Percentiles rank a stretch among this genome's conserved stretches.
These are phyloP conservation scores for Pelargonium australe DNA, from an alignment of 441 rosid genomes.

Conservation along the genomic window DNA sequence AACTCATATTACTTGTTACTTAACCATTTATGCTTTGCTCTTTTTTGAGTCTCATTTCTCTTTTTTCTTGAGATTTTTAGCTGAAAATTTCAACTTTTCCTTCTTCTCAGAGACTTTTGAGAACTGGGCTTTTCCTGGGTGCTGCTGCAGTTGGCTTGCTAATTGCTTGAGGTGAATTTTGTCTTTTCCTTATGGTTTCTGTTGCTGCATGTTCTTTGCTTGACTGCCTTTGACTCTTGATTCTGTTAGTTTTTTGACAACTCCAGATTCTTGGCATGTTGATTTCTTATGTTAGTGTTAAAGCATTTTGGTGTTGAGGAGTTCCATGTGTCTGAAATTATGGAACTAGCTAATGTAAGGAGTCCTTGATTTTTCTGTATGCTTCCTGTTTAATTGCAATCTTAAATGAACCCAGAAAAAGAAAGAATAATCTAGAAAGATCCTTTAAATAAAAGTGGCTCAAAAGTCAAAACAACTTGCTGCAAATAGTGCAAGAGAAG, in stretches of 20 bases:
- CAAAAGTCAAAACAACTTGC: background rate
- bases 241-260: background rate
- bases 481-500: background rate
- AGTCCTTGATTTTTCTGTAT: background rate
- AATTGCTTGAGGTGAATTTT: conserved; percentile 4
- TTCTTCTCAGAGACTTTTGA: background rate
- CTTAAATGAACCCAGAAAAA: conserved; percentile 2
- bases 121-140: conserved; percentile 3
- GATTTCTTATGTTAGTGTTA: background rate
- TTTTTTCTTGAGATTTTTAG: background rate
- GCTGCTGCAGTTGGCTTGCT: background rate
- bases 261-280: conserved; percentile 1
- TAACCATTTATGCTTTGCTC: background rate
- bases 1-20: background rate
- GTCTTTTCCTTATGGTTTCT: background rate
- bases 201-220: background rate
- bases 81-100: conserved; percentile 1
- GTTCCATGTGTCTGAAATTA: background rate
- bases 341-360: background rate
- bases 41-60: too few species aligned
- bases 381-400: background rate
- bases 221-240: too few species aligned
- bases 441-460: background rate
- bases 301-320: background rate
- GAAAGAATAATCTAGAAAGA: background rate